Evolutionary conservation across 768 basidiomycete genomes (phyloP), one percentile per base, ranked within the genome.

Genomic region (Leccinum subtestaceum): DNA sequence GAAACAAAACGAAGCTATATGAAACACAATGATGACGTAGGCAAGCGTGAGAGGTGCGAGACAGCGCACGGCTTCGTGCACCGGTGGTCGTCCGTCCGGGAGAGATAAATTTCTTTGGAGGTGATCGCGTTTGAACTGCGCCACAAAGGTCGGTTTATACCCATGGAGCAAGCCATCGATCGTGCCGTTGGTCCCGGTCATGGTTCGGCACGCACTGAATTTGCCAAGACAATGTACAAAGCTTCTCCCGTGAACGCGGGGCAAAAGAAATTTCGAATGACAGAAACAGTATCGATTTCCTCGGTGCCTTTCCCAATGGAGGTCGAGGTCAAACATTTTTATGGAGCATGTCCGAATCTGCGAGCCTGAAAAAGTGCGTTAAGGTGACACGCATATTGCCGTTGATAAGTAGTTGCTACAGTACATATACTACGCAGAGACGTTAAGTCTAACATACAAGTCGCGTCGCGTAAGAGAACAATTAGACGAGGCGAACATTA

Each of bases 61-160:
- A 46, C 68, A 64, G 4, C 59, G 64, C 36, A 69, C 6, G 10
- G 71, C 32, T 19, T 63, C 67, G 19, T 45, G n/a, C 43, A 45
- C 19, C 4, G 43, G 19, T 45, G 40, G 9, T 65, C 51, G 32
- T 61, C 60, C 10, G 65, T 61, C 60, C 10, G 65, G 55, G 38
- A 40, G 54, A 69, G 63, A 27, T 59, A 19, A 15, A 67, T 51
- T 6, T 62, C 57, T 21, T 49, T 49, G 31, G 19, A 31, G 7
- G 55, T 64, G 53, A 64, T 52, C 8, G 19, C 19, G 21, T 15
- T 17, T 32, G 31, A 5, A 17, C 4, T n/a, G 17, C 21, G 32
- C 56, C 29, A 55, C 12, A 53, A 32, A 8, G 54, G 48, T 29
- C 17, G 52, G 53, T 59, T 59, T 8, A 69, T 58, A 1, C 65